Percentiles rank a stretch among this genome's conserved stretches.
phyloP scores from a whole-genome alignment of 2,329 filamentous ascomycete species.

The Diplodia sapinea region DNA sequence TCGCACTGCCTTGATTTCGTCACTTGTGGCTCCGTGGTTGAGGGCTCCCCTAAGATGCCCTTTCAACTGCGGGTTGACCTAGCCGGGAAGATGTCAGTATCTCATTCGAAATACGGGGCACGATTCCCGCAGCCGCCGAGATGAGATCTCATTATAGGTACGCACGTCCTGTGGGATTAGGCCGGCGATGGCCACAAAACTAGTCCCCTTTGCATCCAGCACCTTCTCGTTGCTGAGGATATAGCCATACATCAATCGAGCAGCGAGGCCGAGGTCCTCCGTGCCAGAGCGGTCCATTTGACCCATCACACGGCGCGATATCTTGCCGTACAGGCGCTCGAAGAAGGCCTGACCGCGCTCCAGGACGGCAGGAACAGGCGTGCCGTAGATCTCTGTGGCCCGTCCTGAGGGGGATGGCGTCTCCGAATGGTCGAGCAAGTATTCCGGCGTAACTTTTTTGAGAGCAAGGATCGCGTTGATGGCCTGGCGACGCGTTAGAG shows the following conservation, averaged over 20 bases:
- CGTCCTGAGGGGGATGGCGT: conserved; percentile 50
- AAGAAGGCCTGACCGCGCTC: conserved; percentile 57
- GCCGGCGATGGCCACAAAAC: conserved; percentile 58
- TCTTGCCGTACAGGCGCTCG: conserved; percentile 57
- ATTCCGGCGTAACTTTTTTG: conserved; percentile 51
- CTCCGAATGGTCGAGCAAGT: conserved; percentile 50
- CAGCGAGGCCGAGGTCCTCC: conserved; percentile 57
- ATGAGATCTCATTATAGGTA: conserved; percentile 15
- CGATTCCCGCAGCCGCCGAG: background rate
- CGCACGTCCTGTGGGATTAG: conserved; percentile 60
- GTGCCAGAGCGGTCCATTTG: conserved; percentile 58
- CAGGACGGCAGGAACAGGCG: conserved; percentile 47
- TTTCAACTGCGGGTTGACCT: conserved; percentile 61
- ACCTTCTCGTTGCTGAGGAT: conserved; percentile 57
- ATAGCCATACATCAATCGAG: conserved; percentile 58
- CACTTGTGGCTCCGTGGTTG: conserved; percentile 57
- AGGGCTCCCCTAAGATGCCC: conserved; percentile 59
- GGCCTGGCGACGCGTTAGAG: conserved; percentile 32
- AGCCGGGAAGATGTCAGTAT: conserved; percentile 4
- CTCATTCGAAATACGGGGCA: background rate
- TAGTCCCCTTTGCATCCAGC: conserved; percentile 56
- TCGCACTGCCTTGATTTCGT: conserved; percentile 58
- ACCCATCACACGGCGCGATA: conserved; percentile 55
- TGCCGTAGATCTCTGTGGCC: conserved; percentile 48
- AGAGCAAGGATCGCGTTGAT: conserved; percentile 52